Percentiles rank a stretch among this genome's conserved stretches.
Evolutionary conservation across 2,329 filamentous ascomycete species (phyloP).

Genomic region (Lasiodiplodia sp.): DNA sequence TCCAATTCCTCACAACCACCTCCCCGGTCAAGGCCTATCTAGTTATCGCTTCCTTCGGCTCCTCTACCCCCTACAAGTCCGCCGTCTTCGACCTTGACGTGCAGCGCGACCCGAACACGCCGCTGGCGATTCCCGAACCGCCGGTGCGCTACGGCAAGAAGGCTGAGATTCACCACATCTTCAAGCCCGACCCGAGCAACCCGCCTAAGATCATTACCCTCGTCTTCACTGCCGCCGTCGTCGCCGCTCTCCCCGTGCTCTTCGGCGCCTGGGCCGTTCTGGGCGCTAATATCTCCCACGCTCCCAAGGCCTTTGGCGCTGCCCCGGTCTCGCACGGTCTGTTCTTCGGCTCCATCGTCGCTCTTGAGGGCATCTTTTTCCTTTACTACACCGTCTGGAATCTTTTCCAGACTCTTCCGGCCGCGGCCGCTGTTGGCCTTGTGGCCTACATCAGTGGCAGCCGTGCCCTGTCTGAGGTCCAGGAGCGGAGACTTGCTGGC

Average conservation of each 20-base stretch:
- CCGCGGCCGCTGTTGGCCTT: conserved; percentile 69
- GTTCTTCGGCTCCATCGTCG: conserved; percentile 87
- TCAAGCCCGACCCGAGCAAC: conserved; percentile 79
- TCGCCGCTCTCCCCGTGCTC: conserved; percentile 76
- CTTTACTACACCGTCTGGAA: conserved; percentile 94
- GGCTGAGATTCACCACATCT: conserved; percentile 88
- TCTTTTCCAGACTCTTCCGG: conserved; percentile 86
- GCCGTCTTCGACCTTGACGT: conserved; percentile 78
- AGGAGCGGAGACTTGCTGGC: conserved; percentile 82
- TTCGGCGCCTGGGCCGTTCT: conserved; percentile 77
- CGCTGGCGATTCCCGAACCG: conserved; percentile 67
- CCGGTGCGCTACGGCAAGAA: conserved; percentile 84
- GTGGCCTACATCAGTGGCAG: conserved; percentile 86
- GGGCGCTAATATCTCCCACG: conserved; percentile 83
- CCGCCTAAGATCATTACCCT: conserved; percentile 82
- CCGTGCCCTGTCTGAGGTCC: conserved; percentile 90
- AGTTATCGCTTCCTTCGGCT: conserved; percentile 86
- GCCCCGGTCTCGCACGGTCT: conserved; percentile 82
- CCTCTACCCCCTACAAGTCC: conserved; percentile 70
- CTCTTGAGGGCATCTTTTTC: conserved; percentile 92
- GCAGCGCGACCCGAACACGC: conserved; percentile 66
- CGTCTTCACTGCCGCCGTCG: conserved; percentile 75
- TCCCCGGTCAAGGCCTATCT: conserved; percentile 80
- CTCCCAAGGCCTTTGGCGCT: conserved; percentile 74
- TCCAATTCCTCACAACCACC: conserved; percentile 75